Conservation (phyloP, 2,329 filamentous ascomycete species). For the Ceratocystis papillata region DNA sequence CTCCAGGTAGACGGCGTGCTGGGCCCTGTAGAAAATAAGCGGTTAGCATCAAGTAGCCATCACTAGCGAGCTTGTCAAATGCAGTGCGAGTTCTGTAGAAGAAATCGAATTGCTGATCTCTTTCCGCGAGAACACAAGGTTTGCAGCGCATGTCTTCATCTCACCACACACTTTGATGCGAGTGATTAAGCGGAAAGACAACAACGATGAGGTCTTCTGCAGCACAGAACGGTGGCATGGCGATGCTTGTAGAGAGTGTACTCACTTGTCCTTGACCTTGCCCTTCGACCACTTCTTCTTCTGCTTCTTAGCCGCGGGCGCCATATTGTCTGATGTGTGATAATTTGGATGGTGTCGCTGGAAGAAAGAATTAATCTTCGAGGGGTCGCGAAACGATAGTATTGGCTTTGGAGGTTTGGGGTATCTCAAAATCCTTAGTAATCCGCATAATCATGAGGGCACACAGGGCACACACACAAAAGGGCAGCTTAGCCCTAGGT, state of each 20-base stretch:
- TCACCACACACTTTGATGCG: not conserved
- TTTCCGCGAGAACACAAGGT: no score
- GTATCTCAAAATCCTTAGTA: conserved; percentile 22
- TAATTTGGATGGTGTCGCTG: conserved; percentile 25
- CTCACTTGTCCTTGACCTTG: conserved; percentile 89
- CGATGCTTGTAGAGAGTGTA: conserved; percentile 9
- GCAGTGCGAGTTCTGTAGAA: no score
- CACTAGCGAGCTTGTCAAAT: no score
- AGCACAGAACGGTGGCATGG: not conserved
- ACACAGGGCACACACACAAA: conserved; percentile 25
- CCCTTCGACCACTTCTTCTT: conserved; percentile 45
- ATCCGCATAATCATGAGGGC: conserved; percentile 24
- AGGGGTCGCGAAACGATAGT: conserved; percentile 24
- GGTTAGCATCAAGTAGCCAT: conserved; percentile 16
- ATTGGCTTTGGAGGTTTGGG: conserved; percentile 24
- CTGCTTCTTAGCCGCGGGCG: conserved; percentile 42
- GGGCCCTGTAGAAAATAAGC: conserved; percentile 47
- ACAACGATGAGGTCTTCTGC: not conserved
- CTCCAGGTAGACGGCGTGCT: conserved; percentile 98
- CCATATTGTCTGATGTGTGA: conserved; percentile 37
- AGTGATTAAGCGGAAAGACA: not conserved
- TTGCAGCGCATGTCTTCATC: not conserved
- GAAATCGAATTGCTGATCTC: no score
- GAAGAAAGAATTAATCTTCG: conserved; percentile 24
- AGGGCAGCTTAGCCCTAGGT: conserved; percentile 38